A percentile compares a stretch with the other conserved stretches of the same genome.
These are phyloP conservation scores for Grosmannia serpens DNA, from an alignment of 2,329 filamentous ascomycete species.

Conservation along the genomic window DNA sequence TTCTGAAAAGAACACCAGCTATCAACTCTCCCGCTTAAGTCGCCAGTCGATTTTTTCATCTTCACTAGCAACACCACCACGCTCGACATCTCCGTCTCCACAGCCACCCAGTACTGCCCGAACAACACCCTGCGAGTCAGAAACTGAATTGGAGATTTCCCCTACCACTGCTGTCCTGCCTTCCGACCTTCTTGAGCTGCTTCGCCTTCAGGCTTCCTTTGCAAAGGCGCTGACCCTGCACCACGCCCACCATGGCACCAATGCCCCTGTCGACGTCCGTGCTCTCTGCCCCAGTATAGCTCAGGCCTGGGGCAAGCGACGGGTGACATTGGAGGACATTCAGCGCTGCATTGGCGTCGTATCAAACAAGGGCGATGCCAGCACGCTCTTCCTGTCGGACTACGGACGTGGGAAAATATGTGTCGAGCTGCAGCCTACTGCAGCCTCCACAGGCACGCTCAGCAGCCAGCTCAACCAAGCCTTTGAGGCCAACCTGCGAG, in stretches of 20 bases:
- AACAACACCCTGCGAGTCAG: constrained; percentile 25
- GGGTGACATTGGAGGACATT: constrained; percentile 53
- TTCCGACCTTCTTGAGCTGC: constrained; percentile 43
- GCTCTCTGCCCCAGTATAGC: constrained; percentile 50
- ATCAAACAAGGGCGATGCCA: constrained; percentile 13
- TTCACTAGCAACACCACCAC: neutral
- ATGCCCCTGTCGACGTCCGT: constrained; percentile 51
- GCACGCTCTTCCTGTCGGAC: constrained; percentile 27
- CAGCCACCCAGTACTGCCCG: constrained; percentile 21
- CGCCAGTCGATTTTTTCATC: constrained; percentile 18
- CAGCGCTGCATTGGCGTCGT: constrained; percentile 53
- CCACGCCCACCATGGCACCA: constrained; percentile 54
- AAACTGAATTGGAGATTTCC: constrained; percentile 16
- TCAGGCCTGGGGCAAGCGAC: constrained; percentile 60
- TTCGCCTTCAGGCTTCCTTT: constrained; percentile 55
- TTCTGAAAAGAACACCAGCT: constrained; percentile 16
- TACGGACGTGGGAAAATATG: constrained; percentile 36
- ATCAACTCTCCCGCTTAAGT: constrained; percentile 28
- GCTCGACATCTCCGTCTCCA: constrained; percentile 8
- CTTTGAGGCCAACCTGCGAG: constrained; percentile 41
- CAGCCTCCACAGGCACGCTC: constrained; percentile 25
- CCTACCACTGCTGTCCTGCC: constrained; percentile 25
- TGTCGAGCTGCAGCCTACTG: constrained; percentile 38
- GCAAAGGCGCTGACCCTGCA: constrained; percentile 58
- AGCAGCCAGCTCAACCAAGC: constrained; percentile 40